Evolutionary conservation across 306 rosid species (phyloP).

Genomic region (Trifolium subterraneum): DNA sequence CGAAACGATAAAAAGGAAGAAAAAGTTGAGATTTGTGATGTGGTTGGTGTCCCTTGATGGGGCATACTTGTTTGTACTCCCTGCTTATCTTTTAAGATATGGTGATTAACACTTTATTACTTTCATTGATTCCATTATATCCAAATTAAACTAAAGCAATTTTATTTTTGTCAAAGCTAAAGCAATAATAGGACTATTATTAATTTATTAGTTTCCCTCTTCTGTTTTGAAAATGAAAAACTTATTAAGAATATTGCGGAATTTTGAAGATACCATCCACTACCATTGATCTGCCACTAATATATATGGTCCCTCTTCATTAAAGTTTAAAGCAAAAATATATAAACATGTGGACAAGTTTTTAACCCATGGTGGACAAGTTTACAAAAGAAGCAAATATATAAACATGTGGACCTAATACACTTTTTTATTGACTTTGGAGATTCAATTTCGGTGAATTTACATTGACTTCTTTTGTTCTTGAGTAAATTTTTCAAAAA

Average conservation of each 20-base stretch:
- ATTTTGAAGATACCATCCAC: constrained; percentile 64
- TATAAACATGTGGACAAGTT: too few relatives aligned
- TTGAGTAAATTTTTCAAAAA: constrained; percentile 7
- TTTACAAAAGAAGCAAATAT: constrained; percentile 46
- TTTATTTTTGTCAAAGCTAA: background rate
- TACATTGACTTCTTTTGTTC: constrained; percentile 43
- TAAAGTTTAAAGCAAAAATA: background rate
- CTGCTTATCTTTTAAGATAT: constrained; percentile 48
- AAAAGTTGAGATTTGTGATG: constrained; percentile 26
- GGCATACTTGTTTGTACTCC: constrained; percentile 9
- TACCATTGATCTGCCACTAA: constrained; percentile 60
- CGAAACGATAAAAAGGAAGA: background rate
- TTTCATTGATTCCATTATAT: constrained; percentile 44
- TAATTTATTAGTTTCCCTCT: background rate
- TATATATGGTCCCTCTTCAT: constrained; percentile 37
- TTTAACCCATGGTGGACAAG: constrained; percentile 46
- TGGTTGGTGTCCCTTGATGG: constrained; percentile 43
- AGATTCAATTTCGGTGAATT: constrained; percentile 44
- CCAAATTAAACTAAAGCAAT: constrained; percentile 32
- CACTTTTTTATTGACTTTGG: constrained; percentile 48
- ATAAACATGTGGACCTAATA: constrained; percentile 35
- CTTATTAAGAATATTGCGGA: constrained; percentile 42
- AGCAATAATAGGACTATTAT: background rate
- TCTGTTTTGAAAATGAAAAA: background rate
- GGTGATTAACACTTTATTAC: constrained; percentile 42